Conservation (phyloP, 371 early-diverging fungal species). For the Syncephalastrum sp. region DNA sequence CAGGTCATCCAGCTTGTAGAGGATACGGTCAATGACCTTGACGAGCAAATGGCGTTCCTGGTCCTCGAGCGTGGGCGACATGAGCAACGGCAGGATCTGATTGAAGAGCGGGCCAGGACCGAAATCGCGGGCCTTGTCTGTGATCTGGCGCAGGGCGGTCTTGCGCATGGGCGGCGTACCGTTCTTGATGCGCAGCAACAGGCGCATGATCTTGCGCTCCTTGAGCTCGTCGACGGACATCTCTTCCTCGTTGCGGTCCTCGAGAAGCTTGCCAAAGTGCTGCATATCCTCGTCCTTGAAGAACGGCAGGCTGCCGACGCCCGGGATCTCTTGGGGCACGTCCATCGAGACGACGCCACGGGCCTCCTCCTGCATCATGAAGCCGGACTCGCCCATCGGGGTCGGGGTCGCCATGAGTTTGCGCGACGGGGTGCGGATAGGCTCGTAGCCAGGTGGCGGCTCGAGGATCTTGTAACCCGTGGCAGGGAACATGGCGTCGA, state of each 20-base stretch:
- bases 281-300: slow-evolving; percentile 97
- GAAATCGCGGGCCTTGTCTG: slow-evolving; percentile 94
- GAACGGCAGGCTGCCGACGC: slow-evolving; percentile 87
- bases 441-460: slow-evolving; percentile 86
- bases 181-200: slow-evolving; percentile 96
- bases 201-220: slow-evolving; percentile 94
- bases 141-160: slow-evolving; percentile 88
- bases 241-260: slow-evolving; percentile 81
- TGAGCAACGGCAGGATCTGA: slow-evolving; percentile 93
- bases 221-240: slow-evolving; percentile 88
- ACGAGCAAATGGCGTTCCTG: slow-evolving; percentile 97
- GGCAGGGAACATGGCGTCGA: slow-evolving; percentile 90
- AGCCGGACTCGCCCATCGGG: slow-evolving; percentile 79
- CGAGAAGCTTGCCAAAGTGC: slow-evolving; percentile 91
- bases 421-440: slow-evolving; percentile 95
- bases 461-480: slow-evolving; percentile 92
- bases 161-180: slow-evolving; percentile 96
- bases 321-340: slow-evolving; percentile 85
- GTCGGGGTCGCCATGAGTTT: slow-evolving; percentile 95
- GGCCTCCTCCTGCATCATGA: slow-evolving; percentile 83
- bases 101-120: slow-evolving; percentile 96
- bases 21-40: slow-evolving; percentile 95
- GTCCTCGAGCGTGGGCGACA: slow-evolving; percentile 96
- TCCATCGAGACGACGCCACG: slow-evolving; percentile 58
- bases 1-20: slow-evolving; percentile 94